Base-by-base conservation (phyloP, 2,329 filamentous ascomycete genomes). In the Karstenula rhodostoma region DNA sequence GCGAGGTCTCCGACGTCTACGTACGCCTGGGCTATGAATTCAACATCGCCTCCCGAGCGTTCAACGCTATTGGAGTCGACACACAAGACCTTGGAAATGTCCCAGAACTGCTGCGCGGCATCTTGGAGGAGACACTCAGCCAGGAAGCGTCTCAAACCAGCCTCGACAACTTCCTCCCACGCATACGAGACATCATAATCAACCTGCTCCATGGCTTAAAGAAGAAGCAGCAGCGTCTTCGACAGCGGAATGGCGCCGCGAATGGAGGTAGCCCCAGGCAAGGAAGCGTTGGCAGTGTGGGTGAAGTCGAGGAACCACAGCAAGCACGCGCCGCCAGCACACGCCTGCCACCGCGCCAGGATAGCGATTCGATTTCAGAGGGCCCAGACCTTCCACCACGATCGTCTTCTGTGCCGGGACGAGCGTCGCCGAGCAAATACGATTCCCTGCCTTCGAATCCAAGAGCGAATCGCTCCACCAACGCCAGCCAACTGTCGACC, bases 141-240 rank as follows among this genome's bases (percentile, higher is more conserved):
- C 95, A 99, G 75, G 94, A 98, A 80, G 95, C 95, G 5, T 97
- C 92, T 69, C 89, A 94, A 52, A 90, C 96, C 75, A 97, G 94
- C 77, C 84, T 99, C 62, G 95, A 99, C 77, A 91, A 91, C 76
- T 99, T 96, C 77, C 83, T 99, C 33, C 95, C 95, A 0, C 88
- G 91, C 60, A 99, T 99, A 77, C 89, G 95, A 70, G 95, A 99
- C 78, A 99, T 99, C 72, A 99, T 99, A 75, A 98, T 99, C 78
- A 97, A 96, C 75, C 84, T 99, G 32, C 86, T 99, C 9, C 95
- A 99, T 76, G 95, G 95, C 2, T 81, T 99, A 65, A 99, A 99
- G 82, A 90, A 94, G 78, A 99, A 99, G 78, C 95, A 99, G 76
- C 94, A 96, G 73, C 92, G 93, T 71, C 80, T 99, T 71, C 82